Evolutionary conservation across 805 yeast genomes (phyloP).

Genomic region (Kodamaea leandrae): DNA sequence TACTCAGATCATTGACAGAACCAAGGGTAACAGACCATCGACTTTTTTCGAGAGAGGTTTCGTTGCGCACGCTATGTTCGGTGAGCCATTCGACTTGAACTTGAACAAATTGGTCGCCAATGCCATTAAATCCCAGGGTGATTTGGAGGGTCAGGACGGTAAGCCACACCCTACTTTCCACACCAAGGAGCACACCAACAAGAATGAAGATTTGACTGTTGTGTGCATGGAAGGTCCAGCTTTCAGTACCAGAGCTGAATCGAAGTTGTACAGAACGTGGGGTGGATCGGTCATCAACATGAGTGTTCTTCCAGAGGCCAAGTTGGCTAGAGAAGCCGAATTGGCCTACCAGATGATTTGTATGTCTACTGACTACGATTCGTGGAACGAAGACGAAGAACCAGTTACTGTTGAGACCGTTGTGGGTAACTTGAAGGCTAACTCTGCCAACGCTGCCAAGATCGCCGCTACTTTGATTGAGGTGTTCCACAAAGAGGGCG

Average conservation of each 20-base stretch:
- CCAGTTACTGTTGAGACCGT: slow-evolving; percentile 98
- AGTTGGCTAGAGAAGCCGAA: slow-evolving; percentile 96
- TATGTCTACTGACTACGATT: slow-evolving; percentile 98
- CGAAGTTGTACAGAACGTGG: slow-evolving; percentile 77
- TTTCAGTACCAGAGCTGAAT: slow-evolving; percentile 95
- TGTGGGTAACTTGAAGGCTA: slow-evolving; percentile 84
- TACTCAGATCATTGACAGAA: slow-evolving; percentile 92
- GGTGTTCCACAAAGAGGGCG: slow-evolving; percentile 51
- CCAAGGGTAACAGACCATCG: slow-evolving; percentile 89
- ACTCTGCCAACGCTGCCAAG: slow-evolving; percentile 78
- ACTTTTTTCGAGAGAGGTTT: slow-evolving; percentile 90
- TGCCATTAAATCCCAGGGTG: slow-evolving; percentile 40
- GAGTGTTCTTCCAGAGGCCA: slow-evolving; percentile 97
- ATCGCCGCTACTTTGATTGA: slow-evolving; percentile 70
- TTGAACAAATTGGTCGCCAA: slow-evolving; percentile 66
- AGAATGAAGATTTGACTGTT: slow-evolving; percentile 71
- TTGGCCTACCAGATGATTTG: slow-evolving; percentile 96
- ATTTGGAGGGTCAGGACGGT: slow-evolving; percentile 51
- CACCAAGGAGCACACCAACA: slow-evolving; percentile 55
- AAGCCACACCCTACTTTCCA: slow-evolving; percentile 52
- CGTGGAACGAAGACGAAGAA: slow-evolving; percentile 94
- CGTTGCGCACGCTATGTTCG: slow-evolving; percentile 96
- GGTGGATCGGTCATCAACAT: slow-evolving; percentile 96
- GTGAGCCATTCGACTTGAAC: slow-evolving; percentile 88
- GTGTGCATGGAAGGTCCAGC: slow-evolving; percentile 99